These are phyloP conservation scores for Neurospora sp. DNA, from an alignment of 495 filamentous ascomycete species.

Conservation along the genomic window DNA sequence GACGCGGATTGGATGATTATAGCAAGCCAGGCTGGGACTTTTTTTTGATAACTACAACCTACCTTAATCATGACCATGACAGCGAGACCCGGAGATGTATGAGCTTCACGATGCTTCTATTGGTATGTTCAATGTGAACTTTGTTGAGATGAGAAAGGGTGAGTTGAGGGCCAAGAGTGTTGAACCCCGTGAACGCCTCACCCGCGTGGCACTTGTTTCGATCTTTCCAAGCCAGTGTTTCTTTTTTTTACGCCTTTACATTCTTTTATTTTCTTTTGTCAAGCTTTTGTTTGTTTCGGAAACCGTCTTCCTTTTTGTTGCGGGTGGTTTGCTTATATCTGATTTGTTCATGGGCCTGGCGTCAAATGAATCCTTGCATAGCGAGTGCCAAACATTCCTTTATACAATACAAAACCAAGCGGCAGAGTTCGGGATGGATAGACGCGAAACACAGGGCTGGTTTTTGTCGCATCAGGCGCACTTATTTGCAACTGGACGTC, in stretches of 20 bases:
- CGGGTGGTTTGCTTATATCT: not conserved
- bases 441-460: not conserved
- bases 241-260: not conserved
- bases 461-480: not conserved
- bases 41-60: not conserved
- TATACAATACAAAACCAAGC: not conserved
- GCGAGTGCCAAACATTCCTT: not conserved
- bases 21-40: not conserved
- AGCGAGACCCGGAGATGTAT: not conserved
- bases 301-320: rapidly evolving
- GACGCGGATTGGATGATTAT: not conserved
- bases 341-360: not conserved
- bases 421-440: not conserved
- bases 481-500: not conserved
- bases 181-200: not conserved
- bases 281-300: not conserved
- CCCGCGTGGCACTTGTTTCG: not conserved
- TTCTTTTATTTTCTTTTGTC: not conserved
- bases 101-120: not conserved
- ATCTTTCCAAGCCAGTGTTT: not conserved
- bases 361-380: not conserved
- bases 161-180: not conserved
- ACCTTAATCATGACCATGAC: not conserved
- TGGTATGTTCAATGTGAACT: not conserved
- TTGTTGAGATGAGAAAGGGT: not conserved